Conservation (phyloP, 1,284 basidiomycete genomes). For the Microbotryum violaceum region DNA sequence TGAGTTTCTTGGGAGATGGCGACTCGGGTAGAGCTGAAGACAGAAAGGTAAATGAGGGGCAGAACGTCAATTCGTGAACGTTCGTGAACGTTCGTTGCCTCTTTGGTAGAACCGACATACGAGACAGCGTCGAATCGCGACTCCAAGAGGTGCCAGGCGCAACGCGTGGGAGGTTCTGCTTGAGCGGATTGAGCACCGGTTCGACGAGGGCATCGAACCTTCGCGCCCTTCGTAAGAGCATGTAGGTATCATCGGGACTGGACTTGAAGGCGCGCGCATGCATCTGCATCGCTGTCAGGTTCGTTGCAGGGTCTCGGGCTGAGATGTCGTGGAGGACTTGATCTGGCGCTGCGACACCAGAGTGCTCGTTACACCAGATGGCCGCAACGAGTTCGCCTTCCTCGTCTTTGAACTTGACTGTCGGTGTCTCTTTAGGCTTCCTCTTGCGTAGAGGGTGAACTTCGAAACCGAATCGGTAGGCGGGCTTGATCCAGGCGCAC, state of each 20-base stretch:
- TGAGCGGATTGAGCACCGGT: conserved; percentile 14
- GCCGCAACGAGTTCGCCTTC: conserved; percentile 10
- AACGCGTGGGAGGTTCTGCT: too few species aligned
- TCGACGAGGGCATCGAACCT: conserved; percentile 17
- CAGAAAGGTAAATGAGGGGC: too few species aligned
- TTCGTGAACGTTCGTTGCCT: too few species aligned
- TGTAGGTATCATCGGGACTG: conserved; percentile 59
- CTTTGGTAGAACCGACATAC: too few species aligned
- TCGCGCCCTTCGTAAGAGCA: conserved; percentile 49
- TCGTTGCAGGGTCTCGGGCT: conserved; percentile 14
- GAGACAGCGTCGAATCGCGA: too few species aligned
- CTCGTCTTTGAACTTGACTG: conserved; percentile 77
- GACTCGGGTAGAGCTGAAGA: too few species aligned
- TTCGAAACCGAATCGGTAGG: conserved; percentile 82
- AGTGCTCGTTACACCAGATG: background rate
- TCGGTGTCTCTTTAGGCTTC: conserved; percentile 53
- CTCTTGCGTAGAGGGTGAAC: conserved; percentile 66
- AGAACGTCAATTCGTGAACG: too few species aligned
- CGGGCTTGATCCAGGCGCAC: conserved; percentile 71
- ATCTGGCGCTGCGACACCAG: background rate
- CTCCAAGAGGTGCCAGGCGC: too few species aligned
- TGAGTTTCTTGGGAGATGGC: too few species aligned
- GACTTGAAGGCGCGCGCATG: conserved; percentile 53
- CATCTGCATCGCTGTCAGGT: conserved; percentile 29
- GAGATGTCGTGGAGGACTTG: conserved; percentile 24